Evolutionary conservation across 2,329 filamentous ascomycete species (phyloP), one percentile per base, ranked within the genome.

Genomic region (Aureobasidium uvarum): DNA sequence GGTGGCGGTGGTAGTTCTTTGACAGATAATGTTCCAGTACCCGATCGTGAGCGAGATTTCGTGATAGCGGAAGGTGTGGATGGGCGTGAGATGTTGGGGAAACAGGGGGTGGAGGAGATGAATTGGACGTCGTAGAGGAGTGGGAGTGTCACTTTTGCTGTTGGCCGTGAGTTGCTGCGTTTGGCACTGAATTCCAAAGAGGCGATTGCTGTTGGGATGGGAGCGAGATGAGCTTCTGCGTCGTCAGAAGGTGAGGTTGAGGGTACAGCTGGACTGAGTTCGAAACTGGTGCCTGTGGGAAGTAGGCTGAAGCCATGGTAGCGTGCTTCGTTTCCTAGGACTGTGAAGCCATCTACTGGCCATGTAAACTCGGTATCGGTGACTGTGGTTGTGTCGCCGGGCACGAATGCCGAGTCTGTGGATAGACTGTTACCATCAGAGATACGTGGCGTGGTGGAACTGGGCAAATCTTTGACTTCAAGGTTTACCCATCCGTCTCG

Each of bases 91-190:
- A 52, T 73, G 63, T 50, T 45, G 3, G 67, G 67, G 41, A 68
- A 68, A 70, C 84, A 86, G 20, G 81, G 82, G 70, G 82, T 82
- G 1, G 83, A 82, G 0, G 82, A 79, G 50, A 86, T 74, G 70
- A 85, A 86, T 33, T 81, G 78, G 16, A 83, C 78, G 66, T 85
- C 82, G 71, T 83, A 78, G 18, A 73, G 75, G 31, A 86, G 73
- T 1, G 79, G 75, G 36, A 81, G 74, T 13, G 73, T 70, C 14
- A 71, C 55, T 25, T 48, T 56, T 16, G 16, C 48, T 16, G 16
- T 38, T 62, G 8, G 58, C 25, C 6, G 55, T 2, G 54, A 60
- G 38, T 25, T 51, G 33, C 39, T 51, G 18, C 74, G 72, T 2
- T 69, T 70, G 23, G 68, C n/a, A 14, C 62, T 52, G 62, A 69